Percentiles rank a stretch among this genome's conserved stretches.
These are phyloP conservation scores for Boletellus ananiceps DNA, from an alignment of 768 basidiomycete species.

Conservation along the genomic window DNA sequence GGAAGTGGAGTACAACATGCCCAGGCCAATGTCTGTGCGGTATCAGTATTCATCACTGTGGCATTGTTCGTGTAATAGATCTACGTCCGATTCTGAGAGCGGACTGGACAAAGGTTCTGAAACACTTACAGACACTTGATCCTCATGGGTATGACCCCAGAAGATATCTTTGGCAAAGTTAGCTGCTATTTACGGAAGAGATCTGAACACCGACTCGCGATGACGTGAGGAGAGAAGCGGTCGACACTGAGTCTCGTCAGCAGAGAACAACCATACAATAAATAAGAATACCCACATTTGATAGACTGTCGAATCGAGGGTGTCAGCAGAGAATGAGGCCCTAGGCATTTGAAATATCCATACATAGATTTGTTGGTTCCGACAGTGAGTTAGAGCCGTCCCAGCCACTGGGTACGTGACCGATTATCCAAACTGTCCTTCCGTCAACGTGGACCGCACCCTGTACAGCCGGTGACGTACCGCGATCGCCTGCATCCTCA, in stretches of 20 bases:
- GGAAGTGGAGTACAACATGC: constrained; percentile 23
- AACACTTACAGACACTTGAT: constrained; percentile 55
- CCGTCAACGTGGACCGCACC: constrained; percentile 8
- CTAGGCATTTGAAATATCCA: constrained; percentile 20
- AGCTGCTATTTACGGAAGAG: not conserved
- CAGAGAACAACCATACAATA: not conserved
- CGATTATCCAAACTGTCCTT: constrained; percentile 45
- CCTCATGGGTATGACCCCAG: constrained; percentile 75
- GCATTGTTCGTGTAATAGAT: constrained; percentile 73
- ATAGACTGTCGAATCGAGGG: constrained; percentile 33
- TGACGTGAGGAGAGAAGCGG: constrained; percentile 74
- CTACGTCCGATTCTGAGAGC: constrained; percentile 28
- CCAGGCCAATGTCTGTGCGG: constrained; percentile 54
- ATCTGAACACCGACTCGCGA: constrained; percentile 51
- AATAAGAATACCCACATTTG: constrained; percentile 36
- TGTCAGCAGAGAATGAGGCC: constrained; percentile 2
- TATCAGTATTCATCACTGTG: constrained; percentile 51
- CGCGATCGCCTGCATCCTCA: constrained; percentile 70
- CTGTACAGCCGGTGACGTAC: constrained; percentile 30
- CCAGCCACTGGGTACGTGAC: constrained; percentile 61
- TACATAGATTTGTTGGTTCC: constrained; percentile 69
- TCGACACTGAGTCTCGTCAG: constrained; percentile 47
- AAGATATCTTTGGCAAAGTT: constrained; percentile 51
- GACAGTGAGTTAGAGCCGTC: constrained; percentile 62
- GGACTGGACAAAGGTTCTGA: not conserved